These are phyloP conservation scores for Nakazawaea siamensis DNA, from an alignment of 805 yeast genomes.

Conservation along the genomic window DNA sequence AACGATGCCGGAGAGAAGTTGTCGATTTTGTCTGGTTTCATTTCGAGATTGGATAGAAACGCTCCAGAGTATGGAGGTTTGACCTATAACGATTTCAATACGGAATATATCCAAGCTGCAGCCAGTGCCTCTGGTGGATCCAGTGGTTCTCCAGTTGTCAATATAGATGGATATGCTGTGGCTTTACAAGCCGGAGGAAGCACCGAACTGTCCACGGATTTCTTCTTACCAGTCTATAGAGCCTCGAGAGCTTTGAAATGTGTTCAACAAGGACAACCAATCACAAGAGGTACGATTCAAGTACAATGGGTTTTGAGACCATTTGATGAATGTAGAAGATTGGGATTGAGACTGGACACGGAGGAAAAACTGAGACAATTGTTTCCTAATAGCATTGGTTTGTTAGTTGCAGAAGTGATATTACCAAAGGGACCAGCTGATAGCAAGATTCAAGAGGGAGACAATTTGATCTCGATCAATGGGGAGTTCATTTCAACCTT, in stretches of 20 bases:
- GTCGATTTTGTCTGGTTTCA: constrained; percentile 82
- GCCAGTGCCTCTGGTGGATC: constrained; percentile 96
- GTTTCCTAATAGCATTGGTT: constrained; percentile 72
- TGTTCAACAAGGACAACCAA: constrained; percentile 46
- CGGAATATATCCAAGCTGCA: constrained; percentile 93
- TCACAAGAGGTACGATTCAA: constrained; percentile 88
- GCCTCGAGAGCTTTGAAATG: constrained; percentile 77
- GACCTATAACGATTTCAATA: constrained; percentile 87
- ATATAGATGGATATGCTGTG: constrained; percentile 77
- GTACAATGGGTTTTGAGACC: constrained; percentile 85
- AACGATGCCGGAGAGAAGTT: constrained; percentile 95
- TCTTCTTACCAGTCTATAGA: constrained; percentile 79
- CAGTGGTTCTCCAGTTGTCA: constrained; percentile 93
- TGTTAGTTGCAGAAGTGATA: constrained; percentile 75
- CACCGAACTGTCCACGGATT: constrained; percentile 87
- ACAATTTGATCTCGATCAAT: constrained; percentile 67
- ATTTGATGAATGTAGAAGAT: constrained; percentile 81
- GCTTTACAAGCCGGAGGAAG: constrained; percentile 95
- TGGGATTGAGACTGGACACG: constrained; percentile 71
- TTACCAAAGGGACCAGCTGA: constrained; percentile 84
- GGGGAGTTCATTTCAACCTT: constrained; percentile 59
- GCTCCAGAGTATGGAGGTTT: constrained; percentile 90
- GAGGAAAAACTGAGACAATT: constrained; percentile 59
- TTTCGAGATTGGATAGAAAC: constrained; percentile 79
- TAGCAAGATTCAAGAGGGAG: constrained; percentile 72